Evolutionary conservation across 1,284 basidiomycete species (phyloP).

Genomic region (Tausonia pullulans): DNA sequence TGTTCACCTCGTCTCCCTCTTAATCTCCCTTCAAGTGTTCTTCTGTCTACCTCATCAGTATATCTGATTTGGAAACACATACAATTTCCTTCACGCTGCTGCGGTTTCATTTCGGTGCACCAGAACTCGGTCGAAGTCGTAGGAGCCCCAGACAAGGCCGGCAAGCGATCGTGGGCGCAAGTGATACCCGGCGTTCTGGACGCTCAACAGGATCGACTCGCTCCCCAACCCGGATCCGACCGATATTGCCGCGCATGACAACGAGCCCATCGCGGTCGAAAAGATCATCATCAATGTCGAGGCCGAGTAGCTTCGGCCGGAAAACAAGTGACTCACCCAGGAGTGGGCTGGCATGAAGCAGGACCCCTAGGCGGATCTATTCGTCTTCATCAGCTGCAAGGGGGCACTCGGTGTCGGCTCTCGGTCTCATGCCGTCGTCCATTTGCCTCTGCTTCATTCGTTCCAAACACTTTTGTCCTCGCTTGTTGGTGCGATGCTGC

Average conservation of each 20-base stretch:
- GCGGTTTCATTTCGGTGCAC: slow-evolving; percentile 84
- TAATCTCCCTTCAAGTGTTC: not conserved
- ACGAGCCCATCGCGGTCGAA: slow-evolving; percentile 55
- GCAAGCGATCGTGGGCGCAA: slow-evolving; percentile 81
- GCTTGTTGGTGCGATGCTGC: not conserved
- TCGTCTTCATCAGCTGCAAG: slow-evolving; percentile 90
- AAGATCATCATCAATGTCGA: slow-evolving; percentile 64
- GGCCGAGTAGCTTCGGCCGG: slow-evolving; percentile 71
- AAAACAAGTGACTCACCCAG: slow-evolving; percentile 77
- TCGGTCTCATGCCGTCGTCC: slow-evolving; percentile 77
- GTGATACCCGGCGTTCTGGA: slow-evolving; percentile 84
- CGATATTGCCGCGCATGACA: slow-evolving; percentile 82
- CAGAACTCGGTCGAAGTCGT: slow-evolving; percentile 86
- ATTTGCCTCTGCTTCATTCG: not conserved
- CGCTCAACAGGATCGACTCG: slow-evolving; percentile 84
- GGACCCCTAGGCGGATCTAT: slow-evolving; percentile 74
- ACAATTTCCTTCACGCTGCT: slow-evolving; percentile 82
- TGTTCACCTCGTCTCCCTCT: not conserved
- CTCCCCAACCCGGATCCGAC: slow-evolving; percentile 71
- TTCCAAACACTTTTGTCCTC: not conserved
- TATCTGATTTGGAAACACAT: slow-evolving; percentile 91
- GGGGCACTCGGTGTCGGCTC: slow-evolving; percentile 89
- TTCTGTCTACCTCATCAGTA: slow-evolving; percentile 37
- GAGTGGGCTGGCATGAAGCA: slow-evolving; percentile 87
- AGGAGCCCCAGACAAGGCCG: slow-evolving; percentile 90